Base-by-base conservation (phyloP, 345 rosid genomes). In the Microcos paniculata region DNA sequence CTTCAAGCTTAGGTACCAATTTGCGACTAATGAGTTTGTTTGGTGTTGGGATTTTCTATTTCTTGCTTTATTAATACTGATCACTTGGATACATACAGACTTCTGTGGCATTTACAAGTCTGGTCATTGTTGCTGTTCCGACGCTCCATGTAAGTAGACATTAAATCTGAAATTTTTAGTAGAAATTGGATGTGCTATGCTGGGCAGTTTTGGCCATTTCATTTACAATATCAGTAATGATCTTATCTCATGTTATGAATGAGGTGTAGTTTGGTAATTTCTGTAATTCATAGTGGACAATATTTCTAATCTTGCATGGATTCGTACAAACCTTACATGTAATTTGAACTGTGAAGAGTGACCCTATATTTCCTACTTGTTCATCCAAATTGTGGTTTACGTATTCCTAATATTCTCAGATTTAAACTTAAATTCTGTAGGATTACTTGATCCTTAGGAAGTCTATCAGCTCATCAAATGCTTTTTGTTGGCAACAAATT, bases 71-170 rank as follows among this genome's bases (percentile, higher is more conserved):
- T 72, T 14, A 38, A 76, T 72, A 56, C 62, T 46, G 14, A 21
- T 72, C 26, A 46, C 19, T 64, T 78, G 76, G 24, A 8, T 53
- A 76, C 31, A 14, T 85, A 86, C 97, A 95, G 98, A 87, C 98
- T 73, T 88, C 89, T 49, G 82, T 93, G 71, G 97, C 99, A 31
- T 89, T 95, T 82, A 83, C 91, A 55, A 85, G 96, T 83, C 81
- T 96, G 59, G 94, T 91, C 19, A 51, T 90, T 76, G 87, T 93
- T n/a, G 89, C 96, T 28, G 73, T 93, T 56, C 98, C 99, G 18
- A 87, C 98, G 24, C 91, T 95, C 74, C 9, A 67, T 77, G 99
- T 95, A 88, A 91, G 96, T 88, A n/a, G 33, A 35, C 33, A 28
- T 67, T 43, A 38, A 57, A 43, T 21, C 18, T 30, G 71, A 57